Evolutionary conservation across 768 basidiomycete species (phyloP), one percentile per base, ranked within the genome.

Genomic region (Tulasnella sp.): DNA sequence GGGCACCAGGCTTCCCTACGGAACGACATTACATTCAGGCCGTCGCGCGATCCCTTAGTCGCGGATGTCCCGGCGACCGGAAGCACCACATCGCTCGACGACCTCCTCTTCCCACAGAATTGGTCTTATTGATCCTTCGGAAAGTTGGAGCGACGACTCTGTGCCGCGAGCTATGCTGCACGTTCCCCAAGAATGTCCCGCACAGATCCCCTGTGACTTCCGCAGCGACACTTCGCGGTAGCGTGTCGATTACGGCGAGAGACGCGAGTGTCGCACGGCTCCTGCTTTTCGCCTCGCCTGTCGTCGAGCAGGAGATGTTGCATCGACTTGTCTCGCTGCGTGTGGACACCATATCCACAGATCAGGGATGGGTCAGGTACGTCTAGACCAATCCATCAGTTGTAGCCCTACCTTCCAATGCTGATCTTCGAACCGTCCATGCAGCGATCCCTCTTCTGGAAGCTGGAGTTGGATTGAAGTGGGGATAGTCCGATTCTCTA

Each of bases 391-490:
- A n/a, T n/a, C n/a, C n/a, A 29, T 11, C 22, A 0, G 16, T 14
- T 11, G 37, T 32, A 32, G 9, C 42, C 32, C 42, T 29, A 9
- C 19, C 22, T 29, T 1, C n/a, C n/a, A 17, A 3, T 17, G 17
- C n/a, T n/a, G 26, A 36, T 59, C 17, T 6, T 26, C 34, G 29
- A 36, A 44, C 12, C 8, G 5, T n/a, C 29, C 41, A 19, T 36
- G 32, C 44, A 70, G 69, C 7, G 32, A 70, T 62, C 44, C 69
- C 19, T 35, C 42, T 17, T 12, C 34, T 7, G 69, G 47, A 7
- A 62, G 69, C 47, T 70, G 69, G 44, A 70, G 69, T 34, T 70
- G 69, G 69, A 22, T 70, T n/a, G 69, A 70, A 11, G 35, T 62
- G 29, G 40, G 69, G 1, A 52, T 70, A 3, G 2, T 70, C 69